Base-by-base conservation (phyloP, 345 rosid genomes). In the Noccaea caerulescens region DNA sequence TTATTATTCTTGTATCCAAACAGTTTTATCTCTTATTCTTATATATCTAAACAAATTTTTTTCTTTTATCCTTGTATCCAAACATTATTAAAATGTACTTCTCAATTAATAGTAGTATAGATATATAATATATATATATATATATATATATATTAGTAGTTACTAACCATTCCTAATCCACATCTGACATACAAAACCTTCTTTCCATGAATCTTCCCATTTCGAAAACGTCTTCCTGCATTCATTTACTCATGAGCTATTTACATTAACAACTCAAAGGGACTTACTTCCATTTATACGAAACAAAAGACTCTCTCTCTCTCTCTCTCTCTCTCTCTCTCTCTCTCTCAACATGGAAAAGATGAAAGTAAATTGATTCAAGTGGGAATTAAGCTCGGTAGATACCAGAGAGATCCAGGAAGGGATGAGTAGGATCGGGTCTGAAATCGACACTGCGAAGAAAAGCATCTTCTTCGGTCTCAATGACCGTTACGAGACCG, bases 101-200 rank as follows among this genome's bases (percentile, higher is more conserved):
- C n/a, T n/a, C n/a, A n/a, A n/a, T n/a, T n/a, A n/a, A n/a, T n/a
- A n/a, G n/a, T n/a, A n/a, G n/a, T n/a, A n/a, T n/a, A n/a, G n/a
- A n/a, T n/a, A n/a, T n/a, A n/a, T n/a, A n/a, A n/a, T n/a, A n/a
- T n/a, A n/a, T n/a, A n/a, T n/a, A n/a, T n/a, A n/a, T n/a, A n/a
- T n/a, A n/a, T n/a, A n/a, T n/a, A n/a, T n/a, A n/a, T n/a, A n/a
- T n/a, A n/a, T n/a, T n/a, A n/a, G n/a, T n/a, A n/a, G n/a, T n/a
- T n/a, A n/a, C n/a, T n/a, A n/a, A n/a, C 88, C 88, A 84, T 45
- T 80, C 91, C 87, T 27, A 49, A 10, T 18, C 91, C 91, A 61
- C 91, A 86, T 80, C 82, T 77, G 23, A 81, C 91, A 53, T 71
- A 79, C 55, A 84, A 63, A n/a, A 81, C 88, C 42, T 78, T 77